Conservation (phyloP, 2,329 filamentous ascomycete genomes). For the Stemphylium beticola region DNA sequence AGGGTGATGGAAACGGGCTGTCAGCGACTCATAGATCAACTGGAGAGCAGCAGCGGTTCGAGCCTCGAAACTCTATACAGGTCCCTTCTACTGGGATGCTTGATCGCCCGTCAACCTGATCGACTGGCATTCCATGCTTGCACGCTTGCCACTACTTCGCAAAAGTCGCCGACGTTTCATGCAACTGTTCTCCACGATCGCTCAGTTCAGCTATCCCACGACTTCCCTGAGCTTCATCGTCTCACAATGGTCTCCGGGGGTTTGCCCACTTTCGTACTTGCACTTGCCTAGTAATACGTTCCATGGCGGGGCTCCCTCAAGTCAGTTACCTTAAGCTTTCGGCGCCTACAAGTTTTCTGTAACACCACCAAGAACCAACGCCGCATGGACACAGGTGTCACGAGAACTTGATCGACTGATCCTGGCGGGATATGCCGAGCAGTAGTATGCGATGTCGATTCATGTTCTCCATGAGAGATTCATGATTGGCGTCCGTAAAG, state of each 20-base stretch:
- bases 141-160: slow-evolving; percentile 2
- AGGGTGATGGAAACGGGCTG: background rate
- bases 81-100: background rate
- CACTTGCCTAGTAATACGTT: background rate
- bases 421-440: slow-evolving; percentile 1
- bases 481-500: background rate
- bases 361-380: background rate
- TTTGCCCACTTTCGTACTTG: background rate
- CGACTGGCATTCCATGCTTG: background rate
- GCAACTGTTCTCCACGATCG: background rate
- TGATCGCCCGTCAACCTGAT: background rate
- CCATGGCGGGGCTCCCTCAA: background rate
- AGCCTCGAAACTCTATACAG: background rate
- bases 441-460: background rate
- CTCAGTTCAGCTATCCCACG: slow-evolving; percentile 2
- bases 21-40: background rate
- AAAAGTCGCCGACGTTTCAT: slow-evolving; percentile 1
- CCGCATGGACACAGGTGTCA: background rate
- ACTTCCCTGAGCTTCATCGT: slow-evolving; percentile 3
- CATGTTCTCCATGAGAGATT: background rate
- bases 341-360: background rate
- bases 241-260: background rate
- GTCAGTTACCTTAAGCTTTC: background rate
- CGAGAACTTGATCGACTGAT: slow-evolving; percentile 10
- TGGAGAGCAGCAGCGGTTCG: background rate